Conservation (phyloP, 345 rosid species). For the Lepidium sativum region DNA sequence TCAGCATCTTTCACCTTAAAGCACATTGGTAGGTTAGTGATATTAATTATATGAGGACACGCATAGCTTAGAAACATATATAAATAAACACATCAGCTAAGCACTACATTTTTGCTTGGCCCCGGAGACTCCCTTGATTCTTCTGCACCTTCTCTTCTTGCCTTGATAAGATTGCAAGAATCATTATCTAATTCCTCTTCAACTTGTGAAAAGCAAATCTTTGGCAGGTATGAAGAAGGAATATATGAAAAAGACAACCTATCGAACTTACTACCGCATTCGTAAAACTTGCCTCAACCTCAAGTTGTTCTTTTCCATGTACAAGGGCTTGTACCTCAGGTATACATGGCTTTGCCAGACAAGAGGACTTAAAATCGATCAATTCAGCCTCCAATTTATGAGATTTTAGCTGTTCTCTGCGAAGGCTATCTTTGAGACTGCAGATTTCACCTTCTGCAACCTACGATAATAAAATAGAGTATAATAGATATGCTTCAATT, state of each 20-base stretch:
- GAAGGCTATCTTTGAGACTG: conserved; percentile 42
- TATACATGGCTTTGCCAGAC: conserved; percentile 19
- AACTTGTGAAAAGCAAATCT: not conserved
- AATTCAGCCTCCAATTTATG: conserved; percentile 48
- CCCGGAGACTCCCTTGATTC: conserved; percentile 4
- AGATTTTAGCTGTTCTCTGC: conserved; percentile 41
- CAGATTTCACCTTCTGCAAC: conserved; percentile 53
- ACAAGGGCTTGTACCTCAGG: conserved; percentile 16
- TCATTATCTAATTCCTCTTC: conserved; percentile 12
- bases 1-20: conserved; percentile 10
- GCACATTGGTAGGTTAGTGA: not conserved
- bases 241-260: not conserved
- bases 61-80: not conserved
- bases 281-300: conserved; percentile 13
- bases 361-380: conserved; percentile 38
- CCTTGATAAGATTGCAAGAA: conserved; percentile 2
- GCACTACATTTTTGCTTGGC: not conserved
- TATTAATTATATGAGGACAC: not conserved
- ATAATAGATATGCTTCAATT: not conserved
- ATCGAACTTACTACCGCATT: conserved; percentile 29
- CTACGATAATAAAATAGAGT: conserved; percentile 26
- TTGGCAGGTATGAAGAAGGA: not conserved
- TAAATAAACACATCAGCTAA: not conserved
- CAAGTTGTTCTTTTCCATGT: conserved; percentile 14
- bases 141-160: not conserved